Evolutionary conservation across 495 filamentous ascomycete species (phyloP).

Genomic region (Penicillium silybi): DNA sequence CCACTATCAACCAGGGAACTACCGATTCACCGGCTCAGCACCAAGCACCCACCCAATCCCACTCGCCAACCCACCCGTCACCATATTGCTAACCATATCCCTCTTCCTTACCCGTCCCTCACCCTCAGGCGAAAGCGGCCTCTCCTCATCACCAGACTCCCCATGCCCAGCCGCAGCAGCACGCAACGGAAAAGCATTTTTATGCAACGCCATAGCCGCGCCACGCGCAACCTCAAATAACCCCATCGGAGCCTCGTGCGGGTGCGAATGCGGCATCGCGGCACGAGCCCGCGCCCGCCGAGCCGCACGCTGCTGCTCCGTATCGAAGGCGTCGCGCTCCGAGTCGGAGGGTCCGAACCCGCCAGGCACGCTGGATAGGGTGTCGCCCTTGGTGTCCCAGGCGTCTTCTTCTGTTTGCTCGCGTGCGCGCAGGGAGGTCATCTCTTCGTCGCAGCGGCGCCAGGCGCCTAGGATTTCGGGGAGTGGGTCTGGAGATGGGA

Average conservation of each 20-base stretch:
- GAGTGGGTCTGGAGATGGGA: slow-evolving; percentile 65
- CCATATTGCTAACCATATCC: slow-evolving; percentile 75
- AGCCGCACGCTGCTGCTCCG: slow-evolving; percentile 32
- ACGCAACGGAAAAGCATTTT: slow-evolving; percentile 56
- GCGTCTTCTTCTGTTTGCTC: slow-evolving; percentile 72
- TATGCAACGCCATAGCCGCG: slow-evolving; percentile 69
- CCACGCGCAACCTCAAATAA: slow-evolving; percentile 88
- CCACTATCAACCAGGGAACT: slow-evolving; percentile 1
- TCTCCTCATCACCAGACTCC: slow-evolving; percentile 22
- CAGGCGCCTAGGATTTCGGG: slow-evolving; percentile 82
- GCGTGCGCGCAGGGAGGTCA: slow-evolving; percentile 60
- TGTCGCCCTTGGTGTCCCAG: slow-evolving; percentile 66
- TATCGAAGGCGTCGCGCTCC: slow-evolving; percentile 46
- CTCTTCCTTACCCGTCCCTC: slow-evolving; percentile 63
- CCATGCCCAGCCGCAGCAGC: slow-evolving; percentile 22
- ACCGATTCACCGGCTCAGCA: slow-evolving; percentile 54
- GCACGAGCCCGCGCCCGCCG: slow-evolving; percentile 37
- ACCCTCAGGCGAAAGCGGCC: slow-evolving; percentile 20
- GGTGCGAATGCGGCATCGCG: slow-evolving; percentile 25
- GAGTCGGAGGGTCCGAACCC: slow-evolving; percentile 51
- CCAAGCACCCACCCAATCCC: slow-evolving; percentile 85
- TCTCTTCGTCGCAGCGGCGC: slow-evolving; percentile 83
- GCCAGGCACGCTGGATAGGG: slow-evolving; percentile 56
- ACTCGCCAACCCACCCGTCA: slow-evolving; percentile 67
- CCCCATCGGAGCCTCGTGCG: slow-evolving; percentile 85